Evolutionary conservation across 768 basidiomycete genomes (phyloP), one percentile per base, ranked within the genome.

Genomic region (Leccinum rimulosum): DNA sequence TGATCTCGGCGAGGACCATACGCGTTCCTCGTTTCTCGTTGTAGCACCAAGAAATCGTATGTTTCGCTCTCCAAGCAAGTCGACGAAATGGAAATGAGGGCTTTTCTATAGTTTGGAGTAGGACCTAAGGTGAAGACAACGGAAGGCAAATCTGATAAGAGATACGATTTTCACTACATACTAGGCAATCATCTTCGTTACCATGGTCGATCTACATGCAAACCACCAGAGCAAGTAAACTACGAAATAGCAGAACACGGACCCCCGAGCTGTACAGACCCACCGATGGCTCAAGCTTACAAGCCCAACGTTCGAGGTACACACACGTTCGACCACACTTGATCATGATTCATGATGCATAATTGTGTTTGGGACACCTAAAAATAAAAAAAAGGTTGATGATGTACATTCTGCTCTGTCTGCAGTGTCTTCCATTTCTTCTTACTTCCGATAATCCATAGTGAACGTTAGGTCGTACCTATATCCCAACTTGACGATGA

Each of bases 401-500:
- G 30, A 22, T 52, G 12, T 58, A 58, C 56, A 50, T 59, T 19
- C 43, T 45, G 19, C 11, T n/a, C 36, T 62, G 55, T 31, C 45
- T 59, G 50, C n/a, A 43, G 50, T 33, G 35, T 27, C 52, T 54
- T 64, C 56, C 57, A 47, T 58, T 61, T 59, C 50, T 52, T 31
- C 30, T 59, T 19, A 35, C 43, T 43, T 43, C 43, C 17, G 52
- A 57, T 45, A 58, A 59, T 63, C 61, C 66, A 55, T 28, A 54
- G 61, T 62, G 35, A 55, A 57, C 58, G 43, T 45, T 56, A 3
- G 48, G n/a, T 52, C 51, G 35, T 61, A 55, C 60, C 58, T 60
- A 52, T 59, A 64, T 64, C 61, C 60, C 64, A 61, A 66, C 52
- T 52, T 53, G 54, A 61, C 36, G 58, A 50, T 14, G 55, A 65